Conservation (phyloP, 306 rosid species). For the Hippophae gyantsensis region DNA sequence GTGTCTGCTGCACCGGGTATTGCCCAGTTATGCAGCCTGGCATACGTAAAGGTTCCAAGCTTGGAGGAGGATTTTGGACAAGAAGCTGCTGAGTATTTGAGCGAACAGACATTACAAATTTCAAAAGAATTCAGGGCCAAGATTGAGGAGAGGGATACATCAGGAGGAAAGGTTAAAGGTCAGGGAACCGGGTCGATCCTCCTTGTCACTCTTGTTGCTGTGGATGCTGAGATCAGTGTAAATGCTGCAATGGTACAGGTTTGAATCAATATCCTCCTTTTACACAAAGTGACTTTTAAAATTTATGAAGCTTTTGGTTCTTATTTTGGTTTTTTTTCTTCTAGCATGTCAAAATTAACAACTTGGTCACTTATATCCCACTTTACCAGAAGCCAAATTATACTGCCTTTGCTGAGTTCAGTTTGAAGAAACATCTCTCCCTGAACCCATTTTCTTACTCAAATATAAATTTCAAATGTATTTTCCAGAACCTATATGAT, state of each 20-base stretch:
- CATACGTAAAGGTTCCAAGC: slow-evolving; percentile 66
- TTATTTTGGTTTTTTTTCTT: no score
- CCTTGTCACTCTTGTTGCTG: slow-evolving; percentile 73
- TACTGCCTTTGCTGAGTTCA: no score
- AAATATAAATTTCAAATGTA: no score
- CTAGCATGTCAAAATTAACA: no score
- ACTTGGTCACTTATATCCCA: no score
- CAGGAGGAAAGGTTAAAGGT: slow-evolving; percentile 84
- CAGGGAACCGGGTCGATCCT: slow-evolving; percentile 82
- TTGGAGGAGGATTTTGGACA: slow-evolving; percentile 89
- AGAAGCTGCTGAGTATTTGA: slow-evolving; percentile 82
- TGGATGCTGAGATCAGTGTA: slow-evolving; percentile 71
- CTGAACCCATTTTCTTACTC: no score
- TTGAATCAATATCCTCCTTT: slow-evolving; percentile 3
- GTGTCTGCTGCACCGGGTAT: slow-evolving; percentile 79
- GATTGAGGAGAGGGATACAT: slow-evolving; percentile 77
- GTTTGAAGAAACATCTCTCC: no score
- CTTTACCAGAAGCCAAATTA: no score
- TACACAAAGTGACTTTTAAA: background rate
- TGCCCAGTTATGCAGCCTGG: slow-evolving; percentile 90
- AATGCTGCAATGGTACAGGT: slow-evolving; percentile 93
- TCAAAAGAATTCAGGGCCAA: slow-evolving; percentile 75
- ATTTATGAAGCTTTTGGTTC: background rate
- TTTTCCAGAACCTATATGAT: no score
- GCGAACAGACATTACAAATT: slow-evolving; percentile 47